Percentiles rank a stretch among this genome's conserved stretches.
phyloP scores from a whole-genome alignment of 2,329 filamentous ascomycete genomes.

The Sclerotinia nivalis region DNA sequence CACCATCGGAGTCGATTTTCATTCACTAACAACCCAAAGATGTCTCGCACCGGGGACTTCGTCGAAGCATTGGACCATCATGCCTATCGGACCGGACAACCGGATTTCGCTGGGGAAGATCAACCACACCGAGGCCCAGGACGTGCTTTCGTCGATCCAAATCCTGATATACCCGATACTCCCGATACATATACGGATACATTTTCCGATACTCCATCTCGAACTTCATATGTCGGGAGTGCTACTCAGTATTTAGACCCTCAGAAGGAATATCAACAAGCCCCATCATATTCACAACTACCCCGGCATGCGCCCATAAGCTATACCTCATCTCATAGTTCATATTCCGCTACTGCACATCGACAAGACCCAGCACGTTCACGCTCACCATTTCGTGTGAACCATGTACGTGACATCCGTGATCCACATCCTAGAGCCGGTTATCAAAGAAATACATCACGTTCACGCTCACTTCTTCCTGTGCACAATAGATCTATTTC shows the following conservation, averaged over 20 bases:
- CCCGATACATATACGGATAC: too few relatives aligned
- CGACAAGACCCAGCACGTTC: not conserved
- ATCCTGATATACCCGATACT: too few relatives aligned
- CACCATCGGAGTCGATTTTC: not conserved
- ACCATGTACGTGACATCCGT: too few relatives aligned
- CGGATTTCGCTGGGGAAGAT: not conserved
- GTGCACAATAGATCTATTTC: accelerated
- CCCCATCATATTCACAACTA: not conserved
- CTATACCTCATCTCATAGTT: not conserved
- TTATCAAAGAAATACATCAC: too few relatives aligned
- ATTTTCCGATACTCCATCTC: too few relatives aligned
- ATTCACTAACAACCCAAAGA: not conserved
- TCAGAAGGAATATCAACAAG: not conserved
- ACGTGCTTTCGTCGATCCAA: not conserved
- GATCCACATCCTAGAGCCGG: too few relatives aligned
- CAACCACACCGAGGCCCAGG: not conserved
- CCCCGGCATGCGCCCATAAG: not conserved
- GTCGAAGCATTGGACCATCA: too few relatives aligned
- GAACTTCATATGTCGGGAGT: too few relatives aligned
- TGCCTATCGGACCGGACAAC: not conserved
- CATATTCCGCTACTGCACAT: not conserved
- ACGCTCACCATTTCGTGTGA: too few relatives aligned
- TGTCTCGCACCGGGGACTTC: not conserved
- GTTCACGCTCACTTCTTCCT: not conserved
- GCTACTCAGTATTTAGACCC: too few relatives aligned